Percentiles rank a stretch among this genome's conserved stretches.
These are phyloP conservation scores for Nothopassalora personata DNA, from an alignment of 2,329 filamentous ascomycete species.

Conservation along the genomic window DNA sequence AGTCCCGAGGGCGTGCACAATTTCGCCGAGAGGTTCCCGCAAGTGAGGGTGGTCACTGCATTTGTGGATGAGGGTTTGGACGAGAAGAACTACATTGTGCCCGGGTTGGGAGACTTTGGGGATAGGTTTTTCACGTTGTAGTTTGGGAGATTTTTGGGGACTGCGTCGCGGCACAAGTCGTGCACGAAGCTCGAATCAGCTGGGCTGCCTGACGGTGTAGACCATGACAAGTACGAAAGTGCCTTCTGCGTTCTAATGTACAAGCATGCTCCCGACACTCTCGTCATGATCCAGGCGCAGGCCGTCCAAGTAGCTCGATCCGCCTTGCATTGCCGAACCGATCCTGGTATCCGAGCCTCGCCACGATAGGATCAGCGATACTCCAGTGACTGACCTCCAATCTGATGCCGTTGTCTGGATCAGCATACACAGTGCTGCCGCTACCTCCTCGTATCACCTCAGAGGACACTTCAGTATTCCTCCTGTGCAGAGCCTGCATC, in stretches of 20 bases:
- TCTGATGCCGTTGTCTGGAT: neutral
- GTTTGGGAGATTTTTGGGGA: neutral
- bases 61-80: slow-evolving; percentile 96
- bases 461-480: neutral
- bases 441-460: neutral
- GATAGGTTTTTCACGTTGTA: slow-evolving; percentile 79
- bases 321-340: neutral
- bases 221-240: too few relatives aligned
- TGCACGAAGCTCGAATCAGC: too few relatives aligned
- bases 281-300: neutral
- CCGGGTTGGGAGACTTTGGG: slow-evolving; percentile 90
- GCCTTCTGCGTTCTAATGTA: too few relatives aligned
- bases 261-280: too few relatives aligned
- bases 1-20: slow-evolving; percentile 86
- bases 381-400: neutral
- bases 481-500: neutral
- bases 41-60: slow-evolving; percentile 84
- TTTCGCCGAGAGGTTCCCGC: slow-evolving; percentile 85
- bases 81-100: slow-evolving; percentile 98
- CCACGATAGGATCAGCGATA: neutral
- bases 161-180: too few relatives aligned
- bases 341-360: neutral
- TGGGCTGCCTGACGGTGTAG: too few relatives aligned
- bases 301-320: neutral
- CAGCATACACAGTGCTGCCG: neutral